These are phyloP conservation scores for Solanum peruvianum DNA, from an alignment of 257 asterid genomes.

Conservation along the genomic window DNA sequence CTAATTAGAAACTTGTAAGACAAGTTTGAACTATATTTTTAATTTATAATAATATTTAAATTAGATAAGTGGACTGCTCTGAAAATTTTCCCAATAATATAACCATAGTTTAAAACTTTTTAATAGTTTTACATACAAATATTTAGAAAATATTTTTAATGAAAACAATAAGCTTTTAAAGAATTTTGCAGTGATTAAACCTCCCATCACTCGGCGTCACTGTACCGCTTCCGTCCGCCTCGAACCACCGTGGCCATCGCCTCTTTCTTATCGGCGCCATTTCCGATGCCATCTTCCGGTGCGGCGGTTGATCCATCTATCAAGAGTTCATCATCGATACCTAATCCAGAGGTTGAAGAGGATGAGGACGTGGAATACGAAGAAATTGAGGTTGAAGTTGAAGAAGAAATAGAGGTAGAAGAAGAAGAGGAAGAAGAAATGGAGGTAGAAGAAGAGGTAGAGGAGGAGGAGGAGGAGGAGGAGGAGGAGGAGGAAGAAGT, in stretches of 20 bases:
- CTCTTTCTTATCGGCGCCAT: neutral
- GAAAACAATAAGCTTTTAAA: neutral
- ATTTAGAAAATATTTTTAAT: neutral
- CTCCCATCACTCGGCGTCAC: neutral
- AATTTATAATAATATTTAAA: too few species aligned
- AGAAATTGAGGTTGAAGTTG: neutral
- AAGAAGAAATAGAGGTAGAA: neutral
- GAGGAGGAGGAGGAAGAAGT: neutral
- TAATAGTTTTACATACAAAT: neutral
- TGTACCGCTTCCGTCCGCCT: neutral
- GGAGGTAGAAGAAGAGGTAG: neutral
- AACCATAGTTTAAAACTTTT: neutral
- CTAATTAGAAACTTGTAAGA: too few species aligned
- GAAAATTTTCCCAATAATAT: neutral
- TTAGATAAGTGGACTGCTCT: neutral
- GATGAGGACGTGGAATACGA: conserved; percentile 6
- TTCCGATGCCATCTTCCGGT: conserved; percentile 7
- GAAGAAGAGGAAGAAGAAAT: neutral
- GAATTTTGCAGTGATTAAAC: neutral
- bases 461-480: neutral
- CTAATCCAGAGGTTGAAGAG: neutral
- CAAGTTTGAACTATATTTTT: too few species aligned
- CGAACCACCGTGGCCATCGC: neutral
- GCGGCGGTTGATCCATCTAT: neutral
- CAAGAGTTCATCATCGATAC: neutral